A percentile compares a stretch with the other conserved stretches of the same genome.
phyloP scores from a whole-genome alignment of 2,329 filamentous ascomycete genomes.

The Bipolaris zeicola region DNA sequence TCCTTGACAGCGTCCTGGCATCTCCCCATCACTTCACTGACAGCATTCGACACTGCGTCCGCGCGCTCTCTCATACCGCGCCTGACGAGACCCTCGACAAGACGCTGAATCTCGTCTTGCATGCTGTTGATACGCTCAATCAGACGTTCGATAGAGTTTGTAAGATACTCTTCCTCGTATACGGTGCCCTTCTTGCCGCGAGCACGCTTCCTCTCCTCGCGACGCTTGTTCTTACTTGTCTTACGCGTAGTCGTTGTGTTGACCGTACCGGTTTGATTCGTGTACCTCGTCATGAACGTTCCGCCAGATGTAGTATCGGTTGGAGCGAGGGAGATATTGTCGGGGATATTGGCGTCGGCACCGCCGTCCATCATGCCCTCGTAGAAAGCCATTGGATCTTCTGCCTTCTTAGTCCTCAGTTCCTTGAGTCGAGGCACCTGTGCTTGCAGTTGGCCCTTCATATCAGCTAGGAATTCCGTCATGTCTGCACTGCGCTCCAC shows the following conservation, averaged over 20 bases:
- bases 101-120: slow-evolving; percentile 71
- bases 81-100: slow-evolving; percentile 78
- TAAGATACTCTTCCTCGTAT: slow-evolving; percentile 96
- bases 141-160: slow-evolving; percentile 82
- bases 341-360: slow-evolving; percentile 71
- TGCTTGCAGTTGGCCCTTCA: slow-evolving; percentile 79
- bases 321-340: slow-evolving; percentile 89
- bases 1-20: slow-evolving; percentile 71
- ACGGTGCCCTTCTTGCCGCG: slow-evolving; percentile 94
- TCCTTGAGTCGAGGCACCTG: slow-evolving; percentile 87
- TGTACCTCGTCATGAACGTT: slow-evolving; percentile 93
- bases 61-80: slow-evolving; percentile 88
- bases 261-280: slow-evolving; percentile 73
- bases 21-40: slow-evolving; percentile 73
- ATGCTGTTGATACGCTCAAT: slow-evolving; percentile 80
- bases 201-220: slow-evolving; percentile 94
- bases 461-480: slow-evolving; percentile 92
- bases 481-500: slow-evolving; percentile 79
- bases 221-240: slow-evolving; percentile 83
- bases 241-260: slow-evolving; percentile 76
- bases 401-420: slow-evolving; percentile 76
- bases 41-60: slow-evolving; percentile 72
- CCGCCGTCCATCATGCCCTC: slow-evolving; percentile 62
- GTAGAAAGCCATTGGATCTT: slow-evolving; percentile 87
- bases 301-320: slow-evolving; percentile 78